Evolutionary conservation across 371 early-diverging fungal species (phyloP), one percentile per base, ranked within the genome.

Genomic region (Mortierella sp.): DNA sequence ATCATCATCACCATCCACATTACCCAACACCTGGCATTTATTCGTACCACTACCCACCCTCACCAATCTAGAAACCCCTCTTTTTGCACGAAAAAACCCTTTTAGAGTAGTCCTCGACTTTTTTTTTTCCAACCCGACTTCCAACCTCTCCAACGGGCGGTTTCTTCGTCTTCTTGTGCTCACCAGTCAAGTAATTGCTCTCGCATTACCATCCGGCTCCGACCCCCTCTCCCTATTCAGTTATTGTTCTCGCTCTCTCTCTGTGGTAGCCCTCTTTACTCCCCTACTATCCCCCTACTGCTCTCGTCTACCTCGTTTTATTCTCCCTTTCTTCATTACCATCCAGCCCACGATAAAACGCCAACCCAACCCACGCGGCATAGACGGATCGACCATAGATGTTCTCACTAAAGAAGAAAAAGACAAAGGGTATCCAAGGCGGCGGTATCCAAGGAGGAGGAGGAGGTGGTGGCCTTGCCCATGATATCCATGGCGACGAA

Each of bases 351-450:
- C 41, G 64, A n/a, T 58, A 37, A n/a, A 50, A 34, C 58, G 58
- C 58, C 58, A 58, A 44, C 9, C 9, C 9, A 48, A 48, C 26
- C 44, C 68, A 45, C 50, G 48, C 45, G 68, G 68, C 52, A 68
- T 37, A 48, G 68, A 37, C 48, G 34, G 29, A 55, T 14, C 55
- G 16, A 58, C 58, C 16, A 34, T 37, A 58, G 19, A 79, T 79
- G 37, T 74, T 79, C 64, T 73, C 75, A 29, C 48, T 78, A 52
- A 79, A 74, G 41, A 79, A 79, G 45, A 79, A 68, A 22, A 79
- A 79, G 68, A 74, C 34, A 47, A 79, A 58, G 70, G 78, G 78
- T 11, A 40, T 78, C 19, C 78, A 73, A 29, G 79, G 66, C 43
- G 68, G 67, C 29, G 31, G 44, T 29, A 55, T 58, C 58, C 58